Conservation (phyloP, 2,329 filamentous ascomycete species). For the Macrophomina tecta region DNA sequence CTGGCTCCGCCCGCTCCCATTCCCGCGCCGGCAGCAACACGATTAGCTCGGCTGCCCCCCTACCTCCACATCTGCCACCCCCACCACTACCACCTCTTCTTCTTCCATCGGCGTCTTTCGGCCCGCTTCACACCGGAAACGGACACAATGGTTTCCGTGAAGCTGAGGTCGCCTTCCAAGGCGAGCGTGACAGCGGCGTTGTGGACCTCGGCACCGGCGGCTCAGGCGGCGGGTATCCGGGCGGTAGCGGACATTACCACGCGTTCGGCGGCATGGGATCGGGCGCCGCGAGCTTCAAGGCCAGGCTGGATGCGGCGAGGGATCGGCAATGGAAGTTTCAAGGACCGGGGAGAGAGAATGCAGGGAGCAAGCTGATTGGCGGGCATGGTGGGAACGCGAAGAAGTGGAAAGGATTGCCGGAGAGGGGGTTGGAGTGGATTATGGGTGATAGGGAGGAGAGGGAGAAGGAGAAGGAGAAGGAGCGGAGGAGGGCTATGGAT, state of each 20-base stretch:
- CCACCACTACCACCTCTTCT: background rate
- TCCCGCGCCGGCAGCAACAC: slow-evolving; percentile 14
- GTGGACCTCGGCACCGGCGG: slow-evolving; percentile 2
- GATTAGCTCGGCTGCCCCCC: background rate
- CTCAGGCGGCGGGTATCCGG: slow-evolving; percentile 11
- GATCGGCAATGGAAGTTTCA: slow-evolving; percentile 41
- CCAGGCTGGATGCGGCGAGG: slow-evolving; percentile 40
- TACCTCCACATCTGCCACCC: background rate
- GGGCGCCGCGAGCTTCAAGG: slow-evolving; percentile 36
- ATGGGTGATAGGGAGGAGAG: slow-evolving; percentile 36
- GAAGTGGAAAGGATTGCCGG: slow-evolving; percentile 27
- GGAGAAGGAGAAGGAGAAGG: slow-evolving; percentile 34
- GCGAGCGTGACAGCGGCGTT: background rate
- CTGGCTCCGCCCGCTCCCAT: slow-evolving; percentile 3
- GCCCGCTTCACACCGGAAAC: no score
- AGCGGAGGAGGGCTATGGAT: slow-evolving; percentile 24
- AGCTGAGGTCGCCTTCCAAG: slow-evolving; percentile 37
- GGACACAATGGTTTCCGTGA: slow-evolving; percentile 40
- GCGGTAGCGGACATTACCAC: background rate
- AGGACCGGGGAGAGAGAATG: slow-evolving; percentile 37
- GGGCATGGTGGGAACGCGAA: background rate
- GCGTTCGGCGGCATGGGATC: slow-evolving; percentile 13
- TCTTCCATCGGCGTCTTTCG: no score
- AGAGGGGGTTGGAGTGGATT: slow-evolving; percentile 44
- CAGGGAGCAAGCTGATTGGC: slow-evolving; percentile 1